Base-by-base conservation (phyloP, 2,329 filamentous ascomycete species). In the Alternaria sp. region DNA sequence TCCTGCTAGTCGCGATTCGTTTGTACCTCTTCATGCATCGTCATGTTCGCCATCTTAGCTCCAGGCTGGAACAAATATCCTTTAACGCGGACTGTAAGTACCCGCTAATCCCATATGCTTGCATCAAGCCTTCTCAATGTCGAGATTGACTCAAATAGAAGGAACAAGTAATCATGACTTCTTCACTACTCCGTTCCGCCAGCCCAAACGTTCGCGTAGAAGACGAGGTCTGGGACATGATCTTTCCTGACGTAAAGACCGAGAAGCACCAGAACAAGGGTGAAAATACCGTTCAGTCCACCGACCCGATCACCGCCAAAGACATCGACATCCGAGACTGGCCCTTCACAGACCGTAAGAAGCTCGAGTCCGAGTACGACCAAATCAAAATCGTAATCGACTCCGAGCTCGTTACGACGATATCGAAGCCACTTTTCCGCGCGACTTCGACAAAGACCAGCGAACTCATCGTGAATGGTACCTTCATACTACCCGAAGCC, bases 401-500 rank as follows among this genome's bases (percentile, higher is more conserved):
- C 8, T 5, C 3, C 5, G 12, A 8, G 13, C 5, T n/a, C 7
- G 2, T 36, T 1, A 23, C 28, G 1, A 23, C 28, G 2, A 51
- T 51, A 1, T 36, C 49, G 0, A 51, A 36, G 5, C 49, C 49
- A 13, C 5, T 51, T 8, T 17, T 51, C 0, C 49, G 49, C 0
- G 49, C 17, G 9, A 36, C 28, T 32, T 51, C 49, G 2, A 15
- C 17, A 4, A 36, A 4, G 3, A 5, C 28, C 5, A 10, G 5
- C 4, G 28, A 51, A 1, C 1, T 51, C 5, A 8, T 36, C 5
- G 3, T 7, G 3, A 2, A 51, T 3, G 28, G 7, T 3, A 1
- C 28, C 0, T 0, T 36, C 5, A 7, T 21, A 1, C 8, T 51
- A 4, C 17, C 17, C 3, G 12, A 4, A 23, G 1, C 13, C 0